These are phyloP conservation scores for Moesziomyces globuligerus DNA, from an alignment of 1,284 basidiomycete genomes.

Conservation along the genomic window DNA sequence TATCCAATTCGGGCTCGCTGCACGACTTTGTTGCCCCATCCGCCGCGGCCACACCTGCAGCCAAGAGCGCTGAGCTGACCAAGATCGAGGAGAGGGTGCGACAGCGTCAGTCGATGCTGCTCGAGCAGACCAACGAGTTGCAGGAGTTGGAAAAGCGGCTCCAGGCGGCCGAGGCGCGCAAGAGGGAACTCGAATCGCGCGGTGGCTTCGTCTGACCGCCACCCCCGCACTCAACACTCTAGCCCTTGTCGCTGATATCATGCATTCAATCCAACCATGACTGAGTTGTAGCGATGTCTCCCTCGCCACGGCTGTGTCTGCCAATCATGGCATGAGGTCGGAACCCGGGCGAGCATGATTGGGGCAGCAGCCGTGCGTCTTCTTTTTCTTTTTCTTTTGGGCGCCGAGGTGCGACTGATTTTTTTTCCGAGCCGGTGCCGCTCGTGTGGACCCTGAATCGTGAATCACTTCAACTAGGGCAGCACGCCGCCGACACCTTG, in stretches of 20 bases:
- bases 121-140: constrained; percentile 57
- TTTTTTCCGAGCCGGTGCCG: no score
- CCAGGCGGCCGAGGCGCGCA: constrained; percentile 55
- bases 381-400: neutral
- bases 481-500: no score
- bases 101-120: constrained; percentile 51
- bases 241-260: neutral
- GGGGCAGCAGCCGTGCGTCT: no score
- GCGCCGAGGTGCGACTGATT: no score
- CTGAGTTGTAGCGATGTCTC: no score
- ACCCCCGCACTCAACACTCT: neutral
- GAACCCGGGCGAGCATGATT: no score
- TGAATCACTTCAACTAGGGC: no score
- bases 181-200: constrained; percentile 49
- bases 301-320: no score
- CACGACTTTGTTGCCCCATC: constrained; percentile 5
- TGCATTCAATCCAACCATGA: no score
- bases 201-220: constrained; percentile 28
- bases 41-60: constrained; percentile 10
- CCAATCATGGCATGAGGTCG: no score
- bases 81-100: constrained; percentile 52
- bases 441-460: constrained; percentile 6
- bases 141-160: constrained; percentile 58
- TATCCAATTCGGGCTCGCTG: constrained; percentile 37
- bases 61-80: constrained; percentile 26